Percentiles rank a stretch among this genome's conserved stretches.
Evolutionary conservation across 2,329 filamentous ascomycete genomes (phyloP).

Genomic region (Alternaria tenuissima): DNA sequence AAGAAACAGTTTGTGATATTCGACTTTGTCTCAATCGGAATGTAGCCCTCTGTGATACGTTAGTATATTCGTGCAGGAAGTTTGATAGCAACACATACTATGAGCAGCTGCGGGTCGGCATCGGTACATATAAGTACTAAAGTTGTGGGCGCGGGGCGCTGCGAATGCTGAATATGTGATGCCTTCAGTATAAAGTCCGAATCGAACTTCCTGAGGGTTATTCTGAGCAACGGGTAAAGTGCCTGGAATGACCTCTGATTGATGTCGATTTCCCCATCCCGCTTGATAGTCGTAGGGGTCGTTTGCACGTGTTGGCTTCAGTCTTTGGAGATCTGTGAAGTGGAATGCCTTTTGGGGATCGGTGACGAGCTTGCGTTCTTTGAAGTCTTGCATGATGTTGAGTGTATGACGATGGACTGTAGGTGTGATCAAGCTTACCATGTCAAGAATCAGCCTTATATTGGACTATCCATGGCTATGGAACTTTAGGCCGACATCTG

Average conservation of each 20-base stretch:
- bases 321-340: constrained; percentile 49
- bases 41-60: constrained; percentile 36
- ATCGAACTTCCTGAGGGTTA: constrained; percentile 53
- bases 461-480: constrained; percentile 31
- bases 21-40: constrained; percentile 39
- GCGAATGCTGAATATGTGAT: constrained; percentile 57
- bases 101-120: constrained; percentile 56
- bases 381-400: constrained; percentile 43
- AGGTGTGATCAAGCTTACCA: constrained; percentile 14
- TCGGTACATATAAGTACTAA: constrained; percentile 57
- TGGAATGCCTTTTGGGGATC: constrained; percentile 51
- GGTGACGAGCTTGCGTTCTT: constrained; percentile 47
- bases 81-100: constrained; percentile 25
- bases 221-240: constrained; percentile 55
- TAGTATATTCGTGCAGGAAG: constrained; percentile 14
- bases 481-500: constrained; percentile 36
- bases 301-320: constrained; percentile 50
- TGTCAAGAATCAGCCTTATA: constrained; percentile 36
- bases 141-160: constrained; percentile 54
- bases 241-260: constrained; percentile 54
- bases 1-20: constrained; percentile 56
- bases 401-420: background rate
- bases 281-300: constrained; percentile 51
- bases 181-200: constrained; percentile 57
- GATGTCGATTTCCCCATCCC: constrained; percentile 51